Evolutionary conservation across 2,329 filamentous ascomycete species (phyloP).

Genomic region (Trichoderma harzianum): DNA sequence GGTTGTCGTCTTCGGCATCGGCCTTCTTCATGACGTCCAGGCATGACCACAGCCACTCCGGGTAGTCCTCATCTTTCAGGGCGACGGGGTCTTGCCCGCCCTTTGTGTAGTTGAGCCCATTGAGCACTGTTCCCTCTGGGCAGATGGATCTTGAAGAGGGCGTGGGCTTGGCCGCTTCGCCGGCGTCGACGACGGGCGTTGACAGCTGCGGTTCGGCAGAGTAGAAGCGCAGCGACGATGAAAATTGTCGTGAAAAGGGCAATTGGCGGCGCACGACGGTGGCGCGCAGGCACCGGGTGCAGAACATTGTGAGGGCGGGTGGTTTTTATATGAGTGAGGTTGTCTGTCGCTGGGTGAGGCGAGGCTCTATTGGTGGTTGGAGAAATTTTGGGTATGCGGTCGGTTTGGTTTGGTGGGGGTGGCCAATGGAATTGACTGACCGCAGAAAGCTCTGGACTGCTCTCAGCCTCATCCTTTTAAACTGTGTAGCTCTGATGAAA

Average conservation of each 20-base stretch:
- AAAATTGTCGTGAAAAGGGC: slow-evolving; percentile 38
- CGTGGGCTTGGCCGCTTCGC: slow-evolving; percentile 31
- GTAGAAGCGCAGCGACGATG: slow-evolving; percentile 36
- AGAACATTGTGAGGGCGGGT: slow-evolving; percentile 37
- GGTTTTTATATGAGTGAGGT: slow-evolving; percentile 22
- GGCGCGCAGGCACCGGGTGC: slow-evolving; percentile 49
- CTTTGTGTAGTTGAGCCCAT: slow-evolving; percentile 76
- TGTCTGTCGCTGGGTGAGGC: slow-evolving; percentile 30
- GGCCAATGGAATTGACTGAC: slow-evolving; percentile 27
- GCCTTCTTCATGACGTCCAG: slow-evolving; percentile 59
- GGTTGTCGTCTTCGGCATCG: slow-evolving; percentile 49
- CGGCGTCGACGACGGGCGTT: slow-evolving; percentile 32
- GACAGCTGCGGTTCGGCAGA: slow-evolving; percentile 38
- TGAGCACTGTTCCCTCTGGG: slow-evolving; percentile 65
- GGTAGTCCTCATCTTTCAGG: slow-evolving; percentile 71
- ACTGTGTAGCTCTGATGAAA: not conserved
- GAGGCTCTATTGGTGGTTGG: slow-evolving; percentile 21
- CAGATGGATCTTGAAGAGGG: slow-evolving; percentile 48
- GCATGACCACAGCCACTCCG: slow-evolving; percentile 74
- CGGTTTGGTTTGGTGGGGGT: slow-evolving; percentile 11
- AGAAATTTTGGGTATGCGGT: slow-evolving; percentile 30
- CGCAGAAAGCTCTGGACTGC: slow-evolving; percentile 18
- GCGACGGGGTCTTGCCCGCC: slow-evolving; percentile 70
- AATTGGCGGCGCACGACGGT: slow-evolving; percentile 32
- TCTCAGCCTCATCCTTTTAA: slow-evolving; percentile 29